Percentiles rank a stretch among this genome's conserved stretches.
Evolutionary conservation across 1,284 basidiomycete species (phyloP).

Genomic region (Apiotrichum akiyoshidainum): DNA sequence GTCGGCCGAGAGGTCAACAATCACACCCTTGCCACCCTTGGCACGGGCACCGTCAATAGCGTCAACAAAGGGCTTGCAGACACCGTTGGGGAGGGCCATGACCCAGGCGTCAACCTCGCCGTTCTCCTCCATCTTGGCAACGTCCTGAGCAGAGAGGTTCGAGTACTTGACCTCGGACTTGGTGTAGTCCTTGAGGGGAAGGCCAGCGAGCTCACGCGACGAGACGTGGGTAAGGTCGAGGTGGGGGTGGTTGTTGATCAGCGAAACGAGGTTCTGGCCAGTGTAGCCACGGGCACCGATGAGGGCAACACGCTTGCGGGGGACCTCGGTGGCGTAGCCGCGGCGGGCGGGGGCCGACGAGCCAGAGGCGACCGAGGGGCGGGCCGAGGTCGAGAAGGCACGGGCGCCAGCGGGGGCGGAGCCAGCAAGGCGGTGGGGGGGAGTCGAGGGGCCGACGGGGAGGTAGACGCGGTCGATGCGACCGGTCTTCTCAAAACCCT

Average conservation of each 20-base stretch:
- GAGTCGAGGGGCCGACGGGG: conserved; percentile 79
- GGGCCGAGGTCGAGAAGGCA: conserved; percentile 71
- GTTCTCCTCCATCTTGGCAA: conserved; percentile 79
- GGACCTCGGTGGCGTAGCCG: conserved; percentile 57
- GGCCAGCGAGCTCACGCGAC: conserved; percentile 87
- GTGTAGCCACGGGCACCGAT: conserved; percentile 95
- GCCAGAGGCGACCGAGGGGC: conserved; percentile 55
- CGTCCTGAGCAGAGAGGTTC: conserved; percentile 72
- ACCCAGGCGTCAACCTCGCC: conserved; percentile 93
- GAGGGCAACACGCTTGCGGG: conserved; percentile 82
- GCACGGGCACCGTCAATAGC: conserved; percentile 75
- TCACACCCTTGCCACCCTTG: conserved; percentile 56
- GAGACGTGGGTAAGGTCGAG: conserved; percentile 91
- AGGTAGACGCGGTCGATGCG: conserved; percentile 84
- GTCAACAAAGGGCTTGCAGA: conserved; percentile 96
- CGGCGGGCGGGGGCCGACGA: conserved; percentile 37
- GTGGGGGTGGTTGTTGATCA: conserved; percentile 81
- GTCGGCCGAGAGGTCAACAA: conserved; percentile 93
- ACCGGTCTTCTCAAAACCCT: conserved; percentile 76
- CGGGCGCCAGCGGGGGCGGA: conserved; percentile 54
- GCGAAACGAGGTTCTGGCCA: conserved; percentile 81
- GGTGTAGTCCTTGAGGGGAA: conserved; percentile 74
- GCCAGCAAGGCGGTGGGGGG: conserved; percentile 57
- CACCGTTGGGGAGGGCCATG: conserved; percentile 95
- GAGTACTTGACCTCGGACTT: conserved; percentile 73